A percentile compares a stretch with the other conserved stretches of the same genome.
These are phyloP conservation scores for Syzygium oleosum DNA, from an alignment of 345 rosid genomes.

Conservation along the genomic window DNA sequence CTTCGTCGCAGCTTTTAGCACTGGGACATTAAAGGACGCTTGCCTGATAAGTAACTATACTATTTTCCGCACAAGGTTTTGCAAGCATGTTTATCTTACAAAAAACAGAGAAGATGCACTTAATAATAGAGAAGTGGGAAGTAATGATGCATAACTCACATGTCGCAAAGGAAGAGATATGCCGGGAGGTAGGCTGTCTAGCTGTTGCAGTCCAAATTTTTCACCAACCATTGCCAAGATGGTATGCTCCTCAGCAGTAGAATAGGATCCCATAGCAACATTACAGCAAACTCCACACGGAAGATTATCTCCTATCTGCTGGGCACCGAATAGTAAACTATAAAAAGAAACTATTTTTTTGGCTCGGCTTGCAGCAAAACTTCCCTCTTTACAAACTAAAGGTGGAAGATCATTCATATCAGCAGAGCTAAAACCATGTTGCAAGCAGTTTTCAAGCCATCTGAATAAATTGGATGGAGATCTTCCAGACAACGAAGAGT, in stretches of 20 bases:
- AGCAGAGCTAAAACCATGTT: conserved; percentile 46
- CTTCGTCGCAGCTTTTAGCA: neutral
- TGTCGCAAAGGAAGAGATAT: conserved; percentile 93
- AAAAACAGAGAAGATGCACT: neutral
- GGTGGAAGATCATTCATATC: conserved; percentile 60
- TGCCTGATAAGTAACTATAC: neutral
- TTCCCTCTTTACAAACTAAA: conserved; percentile 57
- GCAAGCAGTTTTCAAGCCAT: conserved; percentile 86
- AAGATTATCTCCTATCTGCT: conserved; percentile 48
- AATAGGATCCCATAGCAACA: conserved; percentile 65
- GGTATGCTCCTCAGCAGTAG: conserved; percentile 66
- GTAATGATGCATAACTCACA: conserved; percentile 39
- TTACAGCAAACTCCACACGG: conserved; percentile 77
- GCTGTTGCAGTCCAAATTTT: conserved; percentile 82
- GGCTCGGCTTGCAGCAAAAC: conserved; percentile 66
- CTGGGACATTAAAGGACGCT: neutral
- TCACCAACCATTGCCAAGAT: conserved; percentile 96
- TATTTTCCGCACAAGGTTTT: neutral
- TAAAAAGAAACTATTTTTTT: conserved; percentile 81
- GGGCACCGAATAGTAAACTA: conserved; percentile 71
- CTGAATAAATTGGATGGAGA: conserved; percentile 74
- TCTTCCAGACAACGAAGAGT: conserved; percentile 27
- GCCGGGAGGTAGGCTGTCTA: conserved; percentile 81
- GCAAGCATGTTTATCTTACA: neutral
- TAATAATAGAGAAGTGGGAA: neutral